Evolutionary conservation across 2,329 filamentous ascomycete species (phyloP).

Genomic region (Sporothrix schenckii): DNA sequence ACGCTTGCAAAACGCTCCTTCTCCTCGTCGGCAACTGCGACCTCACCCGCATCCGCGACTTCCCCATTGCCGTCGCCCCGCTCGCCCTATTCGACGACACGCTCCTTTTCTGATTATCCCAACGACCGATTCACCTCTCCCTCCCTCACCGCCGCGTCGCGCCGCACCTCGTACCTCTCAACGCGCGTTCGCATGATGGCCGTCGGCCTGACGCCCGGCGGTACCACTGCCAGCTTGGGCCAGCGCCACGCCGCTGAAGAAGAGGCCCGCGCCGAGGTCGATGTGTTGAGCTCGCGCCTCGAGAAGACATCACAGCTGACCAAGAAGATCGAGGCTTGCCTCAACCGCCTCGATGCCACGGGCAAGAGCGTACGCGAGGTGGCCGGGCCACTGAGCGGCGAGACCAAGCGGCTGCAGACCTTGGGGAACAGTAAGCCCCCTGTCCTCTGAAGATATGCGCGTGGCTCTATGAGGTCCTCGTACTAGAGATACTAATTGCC

Average conservation of each 20-base stretch:
- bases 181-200: conserved; percentile 49
- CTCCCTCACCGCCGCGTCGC: not conserved
- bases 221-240: conserved; percentile 36
- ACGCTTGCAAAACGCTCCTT: conserved; percentile 9
- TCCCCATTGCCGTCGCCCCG: conserved; percentile 22
- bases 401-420: conserved; percentile 87
- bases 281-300: conserved; percentile 71
- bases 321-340: conserved; percentile 90
- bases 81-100: conserved; percentile 1
- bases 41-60: not conserved
- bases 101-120: not conserved
- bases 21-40: not conserved
- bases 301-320: conserved; percentile 92
- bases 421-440: conserved; percentile 70
- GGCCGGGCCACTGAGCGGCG: conserved; percentile 87
- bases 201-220: conserved; percentile 49
- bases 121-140: not conserved
- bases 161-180: conserved; percentile 2
- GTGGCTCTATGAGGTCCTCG: too few relatives aligned
- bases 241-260: conserved; percentile 61
- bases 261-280: conserved; percentile 69
- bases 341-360: conserved; percentile 80
- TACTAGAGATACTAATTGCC: too few relatives aligned
- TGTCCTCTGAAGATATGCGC: not conserved
- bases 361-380: conserved; percentile 91